phyloP scores from a whole-genome alignment of 1,284 basidiomycete species.

The Laetiporus sulphureus region DNA sequence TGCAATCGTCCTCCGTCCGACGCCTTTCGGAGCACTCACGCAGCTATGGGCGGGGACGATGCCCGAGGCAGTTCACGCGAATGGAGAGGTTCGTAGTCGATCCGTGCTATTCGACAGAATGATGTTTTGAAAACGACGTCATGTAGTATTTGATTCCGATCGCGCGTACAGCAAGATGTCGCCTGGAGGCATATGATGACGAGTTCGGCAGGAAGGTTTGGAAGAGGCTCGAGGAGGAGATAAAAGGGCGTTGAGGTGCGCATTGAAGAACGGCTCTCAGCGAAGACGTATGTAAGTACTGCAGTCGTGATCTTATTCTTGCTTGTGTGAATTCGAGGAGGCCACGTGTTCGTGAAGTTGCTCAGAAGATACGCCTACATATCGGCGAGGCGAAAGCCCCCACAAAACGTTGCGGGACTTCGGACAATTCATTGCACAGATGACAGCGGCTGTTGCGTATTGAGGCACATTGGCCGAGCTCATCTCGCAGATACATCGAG shows the following conservation, averaged over 20 bases:
- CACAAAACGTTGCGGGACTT: too few species aligned
- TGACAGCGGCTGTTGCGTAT: too few species aligned
- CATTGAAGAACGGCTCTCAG: too few species aligned
- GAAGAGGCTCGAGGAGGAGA: slow-evolving; percentile 23
- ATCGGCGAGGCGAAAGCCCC: too few species aligned
- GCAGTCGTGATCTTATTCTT: too few species aligned
- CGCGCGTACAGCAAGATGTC: slow-evolving; percentile 23
- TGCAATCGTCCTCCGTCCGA: slow-evolving; percentile 10
- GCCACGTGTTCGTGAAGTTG: too few species aligned
- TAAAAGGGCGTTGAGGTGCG: slow-evolving; percentile 1
- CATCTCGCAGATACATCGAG: too few species aligned
- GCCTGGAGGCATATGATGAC: slow-evolving; percentile 22
- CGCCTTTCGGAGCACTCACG: slow-evolving; percentile 16
- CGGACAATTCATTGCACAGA: too few species aligned
- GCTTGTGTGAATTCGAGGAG: too few species aligned
- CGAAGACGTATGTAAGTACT: too few species aligned
- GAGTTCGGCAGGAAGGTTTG: slow-evolving; percentile 28
- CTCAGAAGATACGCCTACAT: too few species aligned
- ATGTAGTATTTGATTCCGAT: slow-evolving; percentile 32
- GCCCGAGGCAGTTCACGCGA: slow-evolving; percentile 16
- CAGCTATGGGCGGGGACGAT: slow-evolving; percentile 21
- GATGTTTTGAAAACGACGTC: not conserved
- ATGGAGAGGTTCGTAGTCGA: slow-evolving; percentile 15
- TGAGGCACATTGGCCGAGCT: too few species aligned
- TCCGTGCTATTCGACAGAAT: not conserved